Evolutionary conservation across 331 rosid species (phyloP).

Genomic region (Acacia concinna): DNA sequence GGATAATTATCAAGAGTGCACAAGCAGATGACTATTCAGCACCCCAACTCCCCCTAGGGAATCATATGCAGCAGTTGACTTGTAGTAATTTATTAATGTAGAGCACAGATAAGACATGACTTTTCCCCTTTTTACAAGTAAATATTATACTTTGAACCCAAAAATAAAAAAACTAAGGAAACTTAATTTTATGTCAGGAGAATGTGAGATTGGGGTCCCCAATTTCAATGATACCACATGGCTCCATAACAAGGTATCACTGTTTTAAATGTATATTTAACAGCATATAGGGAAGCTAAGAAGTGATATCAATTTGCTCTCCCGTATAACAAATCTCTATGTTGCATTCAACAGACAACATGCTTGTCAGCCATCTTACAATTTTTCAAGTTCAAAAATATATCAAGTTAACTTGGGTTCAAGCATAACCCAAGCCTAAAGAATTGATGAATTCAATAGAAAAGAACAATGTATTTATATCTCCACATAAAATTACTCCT

Average conservation of each 20-base stretch:
- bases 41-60: neutral
- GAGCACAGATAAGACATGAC: constrained; percentile 17
- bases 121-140: neutral
- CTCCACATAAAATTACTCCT: constrained; percentile 17
- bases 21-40: neutral
- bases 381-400: neutral
- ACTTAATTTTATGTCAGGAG: constrained; percentile 3
- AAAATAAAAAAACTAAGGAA: neutral
- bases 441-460: constrained; percentile 17
- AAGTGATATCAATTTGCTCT: neutral
- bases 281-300: constrained; percentile 2
- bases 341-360: neutral
- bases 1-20: constrained; percentile 8
- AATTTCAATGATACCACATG: constrained; percentile 12
- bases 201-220: constrained; percentile 11
- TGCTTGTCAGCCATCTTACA: constrained; percentile 17
- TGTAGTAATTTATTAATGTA: neutral
- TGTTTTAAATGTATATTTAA: constrained; percentile 3
- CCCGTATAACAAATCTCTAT: neutral
- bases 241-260: neutral
- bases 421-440: neutral
- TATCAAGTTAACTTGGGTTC: neutral
- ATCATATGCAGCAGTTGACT: neutral
- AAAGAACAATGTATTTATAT: neutral
- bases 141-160: constrained; percentile 21